Evolutionary conservation across 106 monocot species (phyloP).

Genomic region (Dendrobium officinale): DNA sequence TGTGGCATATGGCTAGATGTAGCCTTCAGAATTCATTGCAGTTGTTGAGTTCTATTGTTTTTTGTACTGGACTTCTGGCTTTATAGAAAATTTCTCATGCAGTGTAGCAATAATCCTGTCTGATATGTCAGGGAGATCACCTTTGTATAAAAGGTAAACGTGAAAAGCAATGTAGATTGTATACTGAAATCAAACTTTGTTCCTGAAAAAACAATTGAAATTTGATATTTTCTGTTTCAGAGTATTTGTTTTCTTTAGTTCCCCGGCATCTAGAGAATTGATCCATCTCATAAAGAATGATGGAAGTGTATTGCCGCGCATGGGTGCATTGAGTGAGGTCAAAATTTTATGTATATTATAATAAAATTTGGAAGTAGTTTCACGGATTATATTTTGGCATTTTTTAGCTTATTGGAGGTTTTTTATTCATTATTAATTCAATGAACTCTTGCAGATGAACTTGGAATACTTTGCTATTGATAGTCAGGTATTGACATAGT

Average conservation of each 20-base stretch:
- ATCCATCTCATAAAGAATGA: conserved; percentile 68
- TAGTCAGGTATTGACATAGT: conserved; percentile 64
- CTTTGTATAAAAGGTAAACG: conserved; percentile 82
- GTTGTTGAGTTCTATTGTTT: not conserved
- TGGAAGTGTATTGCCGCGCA: conserved; percentile 74
- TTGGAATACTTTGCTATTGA: conserved; percentile 99
- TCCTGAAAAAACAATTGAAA: not conserved
- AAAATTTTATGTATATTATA: conserved; percentile 7
- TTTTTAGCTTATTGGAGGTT: not conserved
- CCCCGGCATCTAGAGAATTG: conserved; percentile 69
- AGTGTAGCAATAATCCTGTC: conserved; percentile 78
- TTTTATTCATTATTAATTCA: not conserved
- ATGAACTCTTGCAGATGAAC: conserved; percentile 73
- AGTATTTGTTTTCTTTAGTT: conserved; percentile 97
- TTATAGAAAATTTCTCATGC: conserved; percentile 24
- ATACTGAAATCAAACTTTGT: not conserved
- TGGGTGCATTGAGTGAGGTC: conserved; percentile 95
- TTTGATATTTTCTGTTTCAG: conserved; percentile 30
- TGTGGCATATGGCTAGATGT: not conserved
- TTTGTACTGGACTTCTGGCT: not conserved
- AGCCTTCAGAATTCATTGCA: not conserved
- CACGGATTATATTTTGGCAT: not conserved
- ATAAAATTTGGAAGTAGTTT: not conserved
- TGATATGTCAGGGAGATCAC: conserved; percentile 93
- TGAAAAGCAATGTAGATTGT: not conserved